Base-by-base conservation (phyloP, 1,284 basidiomycete species). In the Sparassis latifolia region DNA sequence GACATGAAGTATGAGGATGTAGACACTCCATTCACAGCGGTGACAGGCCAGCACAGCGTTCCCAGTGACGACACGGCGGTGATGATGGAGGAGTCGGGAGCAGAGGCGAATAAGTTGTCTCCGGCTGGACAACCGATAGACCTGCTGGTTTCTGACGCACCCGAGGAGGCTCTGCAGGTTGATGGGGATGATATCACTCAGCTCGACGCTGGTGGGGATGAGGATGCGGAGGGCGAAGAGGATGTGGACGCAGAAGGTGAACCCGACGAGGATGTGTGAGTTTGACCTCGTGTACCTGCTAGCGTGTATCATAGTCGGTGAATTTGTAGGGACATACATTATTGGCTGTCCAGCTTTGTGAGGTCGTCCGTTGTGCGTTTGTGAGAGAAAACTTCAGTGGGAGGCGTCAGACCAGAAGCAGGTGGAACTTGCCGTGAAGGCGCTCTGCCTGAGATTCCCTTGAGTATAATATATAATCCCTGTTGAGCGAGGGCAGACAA, bases 11-110 rank as follows among this genome's bases (percentile, higher is more conserved):
- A 71, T 20, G 80, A 82, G 61, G 79, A 79, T 52, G 58, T 66
- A 50, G 75, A 70, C 39, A 80, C 77, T 12, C 77, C 79, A 2
- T 66, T 75, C 45, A 80, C 76, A n/a, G 75, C 66, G 38, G 56
- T 74, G 50, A 74, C 73, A 38, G 76, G 76, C 56, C 70, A 73
- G 45, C 79, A 78, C 55, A 81, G 79, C 53, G 67, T 74, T 49
- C 76, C 76, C 4, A 79, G 76, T 57, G 81, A 82, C 50, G 78
- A 79, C 49, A 81, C 79, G 2, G 68, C 79, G 42, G 69, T 66
- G 31, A 62, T 52, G 3, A 47, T 59, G 39, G 65, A 68, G 30
- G 59, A 60, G 10, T 42, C 50, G 29, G 48, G 41, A 12, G 49
- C 38, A 1, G 55, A 48, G 27, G 49, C 52, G 38, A 51, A 43